phyloP scores from a whole-genome alignment of 371 early-diverging fungal genomes.

The Chytridium lagenaria region DNA sequence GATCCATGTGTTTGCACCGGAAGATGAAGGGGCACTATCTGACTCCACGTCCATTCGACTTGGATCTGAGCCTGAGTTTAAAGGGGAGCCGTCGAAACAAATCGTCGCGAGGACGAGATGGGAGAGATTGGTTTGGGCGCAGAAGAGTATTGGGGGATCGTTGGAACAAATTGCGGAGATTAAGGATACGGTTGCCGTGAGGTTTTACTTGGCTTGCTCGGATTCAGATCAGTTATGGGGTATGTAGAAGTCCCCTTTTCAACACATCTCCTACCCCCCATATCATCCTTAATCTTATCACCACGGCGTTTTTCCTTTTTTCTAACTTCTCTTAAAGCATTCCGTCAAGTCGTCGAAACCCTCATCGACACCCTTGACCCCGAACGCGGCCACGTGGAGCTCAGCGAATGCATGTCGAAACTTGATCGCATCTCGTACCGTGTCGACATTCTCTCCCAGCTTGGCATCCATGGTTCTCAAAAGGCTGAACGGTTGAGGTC shows the following conservation, averaged over 20 bases:
- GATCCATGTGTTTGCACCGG: too few relatives aligned
- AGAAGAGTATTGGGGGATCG: slow-evolving; percentile 4
- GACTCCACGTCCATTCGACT: background rate
- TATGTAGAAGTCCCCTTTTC: background rate
- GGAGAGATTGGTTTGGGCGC: background rate
- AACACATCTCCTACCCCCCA: background rate
- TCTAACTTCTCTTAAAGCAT: background rate
- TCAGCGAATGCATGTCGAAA: slow-evolving; percentile 2
- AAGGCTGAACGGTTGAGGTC: slow-evolving; percentile 19
- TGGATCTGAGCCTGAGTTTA: background rate
- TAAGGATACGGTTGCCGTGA: slow-evolving; percentile 23
- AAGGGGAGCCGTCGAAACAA: background rate
- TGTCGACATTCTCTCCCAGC: slow-evolving; percentile 30
- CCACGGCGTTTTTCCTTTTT: background rate
- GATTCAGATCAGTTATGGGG: slow-evolving; percentile 11
- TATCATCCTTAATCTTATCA: background rate
- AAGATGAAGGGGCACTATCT: background rate
- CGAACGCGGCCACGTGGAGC: slow-evolving; percentile 14
- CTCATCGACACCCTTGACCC: slow-evolving; percentile 13
- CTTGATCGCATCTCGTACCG: slow-evolving; percentile 24
- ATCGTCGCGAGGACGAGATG: background rate
- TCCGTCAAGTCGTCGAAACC: slow-evolving; percentile 16
- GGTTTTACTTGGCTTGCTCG: slow-evolving; percentile 30
- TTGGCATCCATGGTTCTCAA: slow-evolving; percentile 26
- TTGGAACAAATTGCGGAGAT: background rate